phyloP scores from a whole-genome alignment of 176 grass and related monocot genomes.

The Oryza officinalis region DNA sequence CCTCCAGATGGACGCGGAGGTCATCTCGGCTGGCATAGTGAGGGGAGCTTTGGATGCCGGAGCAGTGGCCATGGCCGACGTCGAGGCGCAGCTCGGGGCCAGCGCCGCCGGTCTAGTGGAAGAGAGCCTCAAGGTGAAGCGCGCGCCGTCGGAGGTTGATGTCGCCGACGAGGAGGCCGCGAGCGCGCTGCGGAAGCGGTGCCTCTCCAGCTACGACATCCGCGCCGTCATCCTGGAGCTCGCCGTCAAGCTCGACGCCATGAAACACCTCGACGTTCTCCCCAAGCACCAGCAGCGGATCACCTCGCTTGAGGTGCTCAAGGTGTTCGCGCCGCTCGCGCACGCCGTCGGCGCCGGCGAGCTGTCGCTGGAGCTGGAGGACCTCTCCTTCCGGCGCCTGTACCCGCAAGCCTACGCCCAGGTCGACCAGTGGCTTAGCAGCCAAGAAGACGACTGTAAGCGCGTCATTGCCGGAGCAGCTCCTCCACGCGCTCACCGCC shows the following conservation, averaged over 20 bases:
- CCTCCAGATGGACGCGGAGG: slow-evolving; percentile 98
- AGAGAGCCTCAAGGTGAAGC: slow-evolving; percentile 67
- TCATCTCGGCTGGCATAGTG: slow-evolving; percentile 88
- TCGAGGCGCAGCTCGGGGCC: slow-evolving; percentile 63
- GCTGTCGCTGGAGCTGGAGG: slow-evolving; percentile 80
- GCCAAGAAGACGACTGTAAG: slow-evolving; percentile 63
- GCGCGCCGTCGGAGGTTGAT: slow-evolving; percentile 67
- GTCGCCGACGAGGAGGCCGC: slow-evolving; percentile 72
- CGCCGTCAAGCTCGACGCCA: slow-evolving; percentile 71
- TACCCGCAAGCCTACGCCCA: slow-evolving; percentile 81
- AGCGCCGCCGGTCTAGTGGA: slow-evolving; percentile 65
- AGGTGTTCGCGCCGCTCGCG: slow-evolving; percentile 82
- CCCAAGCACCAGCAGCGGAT: slow-evolving; percentile 71
- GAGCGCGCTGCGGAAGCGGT: slow-evolving; percentile 59
- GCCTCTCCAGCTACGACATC: slow-evolving; percentile 84
- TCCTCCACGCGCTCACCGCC: slow-evolving; percentile 56
- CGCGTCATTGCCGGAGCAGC: slow-evolving; percentile 57
- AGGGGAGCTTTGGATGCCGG: slow-evolving; percentile 73
- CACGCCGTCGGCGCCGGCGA: slow-evolving; percentile 80
- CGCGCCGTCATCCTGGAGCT: slow-evolving; percentile 81
- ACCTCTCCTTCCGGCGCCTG: slow-evolving; percentile 81
- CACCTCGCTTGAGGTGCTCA: slow-evolving; percentile 84
- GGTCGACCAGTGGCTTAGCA: slow-evolving; percentile 72
- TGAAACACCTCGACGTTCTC: slow-evolving; percentile 69
- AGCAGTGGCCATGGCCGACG: slow-evolving; percentile 66